Base-by-base conservation (phyloP, 108 stramenopile genomes). In the Cyclostephanos invisitatus region DNA sequence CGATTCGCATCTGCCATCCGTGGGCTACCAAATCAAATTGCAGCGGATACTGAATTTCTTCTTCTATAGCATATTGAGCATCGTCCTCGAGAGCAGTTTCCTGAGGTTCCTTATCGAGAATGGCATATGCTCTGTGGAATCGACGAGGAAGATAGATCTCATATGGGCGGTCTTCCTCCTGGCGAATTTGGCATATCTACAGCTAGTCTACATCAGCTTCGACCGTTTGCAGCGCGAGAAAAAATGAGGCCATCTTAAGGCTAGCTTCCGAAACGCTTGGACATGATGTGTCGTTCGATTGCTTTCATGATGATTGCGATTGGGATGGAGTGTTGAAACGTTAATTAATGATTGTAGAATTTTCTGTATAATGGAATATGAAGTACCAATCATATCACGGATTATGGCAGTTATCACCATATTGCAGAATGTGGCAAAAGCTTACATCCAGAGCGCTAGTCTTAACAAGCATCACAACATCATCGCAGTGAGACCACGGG, bases 1-100 rank as follows among this genome's bases (percentile, higher is more conserved):
- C 8, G 86, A 87, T 47, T 55, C 61, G 12, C 65, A 74, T 12
- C 75, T 87, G 40, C 86, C 86, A 10, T 42, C 35, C 24, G 86
- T 85, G 9, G 81, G 76, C 27, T 87, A 87, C 53, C 78, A 84
- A 51, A 85, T 85, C 78, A 78, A 78, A 56, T 67, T 87, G 72
- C 86, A 87, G 77, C 47, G 62, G 2, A 37, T 87, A 6, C 50
- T 87, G 47, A 87, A 87, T 48, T 24, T 77, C n/a, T 85, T 61
- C 47, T 87, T 87, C 53, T 54, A 54, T 25, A 54, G 53, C 25
- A 54, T 54, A 27, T 20, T 54, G 1, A 54, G 53, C 25, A 25
- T 54, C 11, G 53, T 27, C 9, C 5, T 54, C 24, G 53, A 54
- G 25, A 54, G 53, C 22, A 25, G 53, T 25, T 5, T 54, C 10